Conservation (phyloP, 805 yeast genomes). For the Zygoascus tannicola region DNA sequence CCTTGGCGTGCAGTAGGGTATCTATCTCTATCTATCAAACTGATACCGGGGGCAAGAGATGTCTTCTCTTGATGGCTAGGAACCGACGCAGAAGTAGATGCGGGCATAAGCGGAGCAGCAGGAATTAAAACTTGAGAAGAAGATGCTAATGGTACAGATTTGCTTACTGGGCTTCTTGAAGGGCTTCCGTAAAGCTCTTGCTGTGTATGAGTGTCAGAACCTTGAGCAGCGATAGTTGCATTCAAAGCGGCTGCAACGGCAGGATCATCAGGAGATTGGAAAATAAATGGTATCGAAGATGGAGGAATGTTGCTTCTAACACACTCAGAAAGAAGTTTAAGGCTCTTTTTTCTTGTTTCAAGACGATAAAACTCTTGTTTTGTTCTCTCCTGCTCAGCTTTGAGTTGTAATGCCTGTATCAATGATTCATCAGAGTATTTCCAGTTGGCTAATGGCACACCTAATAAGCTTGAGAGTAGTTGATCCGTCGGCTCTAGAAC, state of each 20-base stretch:
- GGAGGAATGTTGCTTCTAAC: slow-evolving; percentile 54
- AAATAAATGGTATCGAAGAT: slow-evolving; percentile 50
- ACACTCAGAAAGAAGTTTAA: slow-evolving; percentile 57
- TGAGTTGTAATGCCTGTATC: slow-evolving; percentile 47
- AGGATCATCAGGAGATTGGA: slow-evolving; percentile 23
- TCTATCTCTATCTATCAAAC: slow-evolving; percentile 8
- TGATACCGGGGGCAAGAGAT: slow-evolving; percentile 6
- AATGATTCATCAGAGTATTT: slow-evolving; percentile 51
- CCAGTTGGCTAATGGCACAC: slow-evolving; percentile 44
- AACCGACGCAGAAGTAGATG: too few relatives aligned
- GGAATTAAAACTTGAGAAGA: too few relatives aligned
- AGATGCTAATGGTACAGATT: background rate
- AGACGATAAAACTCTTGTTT: slow-evolving; percentile 67
- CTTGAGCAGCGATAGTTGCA: slow-evolving; percentile 4
- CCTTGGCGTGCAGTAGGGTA: slow-evolving; percentile 1
- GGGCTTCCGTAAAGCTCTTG: background rate
- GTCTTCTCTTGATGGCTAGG: slow-evolving; percentile 7
- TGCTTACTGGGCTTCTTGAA: background rate
- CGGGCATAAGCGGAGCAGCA: too few relatives aligned
- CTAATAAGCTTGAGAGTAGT: slow-evolving; percentile 34
- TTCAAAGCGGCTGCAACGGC: slow-evolving; percentile 7
- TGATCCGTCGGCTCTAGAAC: too few relatives aligned
- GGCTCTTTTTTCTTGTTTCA: slow-evolving; percentile 50
- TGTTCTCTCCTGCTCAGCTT: slow-evolving; percentile 69
- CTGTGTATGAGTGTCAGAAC: background rate